Evolutionary conservation across 352 stramenopile species (phyloP).

Genomic region (Phytophthora citricola): DNA sequence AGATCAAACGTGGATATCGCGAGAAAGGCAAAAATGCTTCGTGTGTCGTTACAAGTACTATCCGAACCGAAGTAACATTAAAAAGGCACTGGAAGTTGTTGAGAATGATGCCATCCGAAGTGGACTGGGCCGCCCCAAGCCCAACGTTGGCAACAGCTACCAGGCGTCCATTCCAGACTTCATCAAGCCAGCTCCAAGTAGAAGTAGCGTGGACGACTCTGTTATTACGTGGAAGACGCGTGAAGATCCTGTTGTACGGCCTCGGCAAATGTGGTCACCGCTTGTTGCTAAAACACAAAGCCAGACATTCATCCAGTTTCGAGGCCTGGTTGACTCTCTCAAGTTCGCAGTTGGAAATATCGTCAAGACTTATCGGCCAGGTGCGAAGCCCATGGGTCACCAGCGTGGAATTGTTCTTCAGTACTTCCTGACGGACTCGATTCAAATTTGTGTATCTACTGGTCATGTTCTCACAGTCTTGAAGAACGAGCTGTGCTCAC

Average conservation of each 20-base stretch:
- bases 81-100: slow-evolving; percentile 72
- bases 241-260: slow-evolving; percentile 29
- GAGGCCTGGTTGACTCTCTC: slow-evolving; percentile 57
- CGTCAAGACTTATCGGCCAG: slow-evolving; percentile 60
- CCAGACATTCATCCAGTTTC: slow-evolving; percentile 61
- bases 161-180: slow-evolving; percentile 64
- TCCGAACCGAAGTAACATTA: slow-evolving; percentile 61
- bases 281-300: slow-evolving; percentile 54
- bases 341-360: slow-evolving; percentile 76
- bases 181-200: slow-evolving; percentile 23
- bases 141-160: slow-evolving; percentile 69
- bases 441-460: slow-evolving; percentile 68
- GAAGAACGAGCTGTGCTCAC: slow-evolving; percentile 71
- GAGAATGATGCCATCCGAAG: slow-evolving; percentile 77
- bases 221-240: slow-evolving; percentile 43
- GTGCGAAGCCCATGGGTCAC: slow-evolving; percentile 49
- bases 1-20: slow-evolving; percentile 75
- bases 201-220: slow-evolving; percentile 22
- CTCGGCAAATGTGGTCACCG: slow-evolving; percentile 75
- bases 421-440: slow-evolving; percentile 44
- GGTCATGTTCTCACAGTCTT: slow-evolving; percentile 52
- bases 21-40: slow-evolving; percentile 70
- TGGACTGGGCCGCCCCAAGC: slow-evolving; percentile 65
- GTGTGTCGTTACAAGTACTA: slow-evolving; percentile 89
- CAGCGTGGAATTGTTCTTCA: slow-evolving; percentile 73